Evolutionary conservation across 2,329 filamentous ascomycete genomes (phyloP).

Genomic region (Aspergillus puulaauensis): DNA sequence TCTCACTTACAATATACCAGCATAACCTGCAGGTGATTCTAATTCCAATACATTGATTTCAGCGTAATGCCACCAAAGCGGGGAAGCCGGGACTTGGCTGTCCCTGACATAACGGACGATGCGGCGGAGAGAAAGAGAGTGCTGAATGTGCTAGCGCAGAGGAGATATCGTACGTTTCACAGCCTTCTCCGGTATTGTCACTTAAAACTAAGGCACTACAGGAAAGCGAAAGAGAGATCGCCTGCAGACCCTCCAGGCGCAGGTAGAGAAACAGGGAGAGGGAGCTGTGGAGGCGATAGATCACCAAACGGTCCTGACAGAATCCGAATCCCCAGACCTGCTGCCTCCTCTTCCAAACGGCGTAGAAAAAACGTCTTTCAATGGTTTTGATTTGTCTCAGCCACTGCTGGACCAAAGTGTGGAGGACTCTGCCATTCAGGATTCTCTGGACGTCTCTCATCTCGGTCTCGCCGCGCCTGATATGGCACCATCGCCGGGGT

Average conservation of each 20-base stretch:
- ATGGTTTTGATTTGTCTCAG: background rate
- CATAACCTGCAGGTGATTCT: background rate
- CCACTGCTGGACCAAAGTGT: background rate
- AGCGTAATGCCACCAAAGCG: slow-evolving; percentile 2
- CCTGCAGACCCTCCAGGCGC: slow-evolving; percentile 17
- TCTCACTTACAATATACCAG: background rate
- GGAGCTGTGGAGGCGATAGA: background rate
- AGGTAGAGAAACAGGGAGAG: slow-evolving; percentile 1
- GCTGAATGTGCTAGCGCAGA: slow-evolving; percentile 55
- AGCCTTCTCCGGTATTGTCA: background rate
- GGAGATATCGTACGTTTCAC: slow-evolving; percentile 46
- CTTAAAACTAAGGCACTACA: background rate
- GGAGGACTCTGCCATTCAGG: background rate
- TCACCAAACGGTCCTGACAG: no score
- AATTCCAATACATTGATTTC: background rate
- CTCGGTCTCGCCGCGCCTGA: background rate
- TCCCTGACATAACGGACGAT: slow-evolving; percentile 37
- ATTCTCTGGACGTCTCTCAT: background rate
- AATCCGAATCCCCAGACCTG: no score
- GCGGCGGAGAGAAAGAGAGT: slow-evolving; percentile 55
- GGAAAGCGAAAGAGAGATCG: slow-evolving; percentile 19
- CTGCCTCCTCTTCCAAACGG: background rate
- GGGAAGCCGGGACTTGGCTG: background rate
- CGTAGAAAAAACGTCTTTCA: background rate
- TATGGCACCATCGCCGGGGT: background rate